These are phyloP conservation scores for Elymus sibiricus DNA, from an alignment of 176 grass and related monocot genomes.

Conservation along the genomic window DNA sequence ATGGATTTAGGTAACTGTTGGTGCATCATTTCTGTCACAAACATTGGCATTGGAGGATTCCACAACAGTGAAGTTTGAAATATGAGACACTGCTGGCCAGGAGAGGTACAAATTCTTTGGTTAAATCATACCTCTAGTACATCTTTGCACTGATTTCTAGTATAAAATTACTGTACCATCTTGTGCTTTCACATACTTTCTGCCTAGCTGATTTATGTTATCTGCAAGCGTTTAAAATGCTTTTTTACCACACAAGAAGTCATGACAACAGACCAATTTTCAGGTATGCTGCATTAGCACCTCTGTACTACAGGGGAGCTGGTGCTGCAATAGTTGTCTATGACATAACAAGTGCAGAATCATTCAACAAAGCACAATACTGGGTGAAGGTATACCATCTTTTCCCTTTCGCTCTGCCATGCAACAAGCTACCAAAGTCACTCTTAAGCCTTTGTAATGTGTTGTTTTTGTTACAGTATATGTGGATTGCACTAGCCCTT, in stretches of 20 bases:
- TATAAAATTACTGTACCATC: background rate
- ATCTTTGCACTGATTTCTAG: background rate
- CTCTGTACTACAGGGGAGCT: slow-evolving; percentile 85
- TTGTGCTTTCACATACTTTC: background rate
- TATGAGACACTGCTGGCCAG: slow-evolving; percentile 93
- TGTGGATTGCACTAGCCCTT: too few relatives aligned
- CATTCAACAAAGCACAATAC: slow-evolving; percentile 85
- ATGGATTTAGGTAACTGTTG: slow-evolving; percentile 66
- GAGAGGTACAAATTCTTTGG: slow-evolving; percentile 47
- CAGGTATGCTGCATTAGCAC: slow-evolving; percentile 87
- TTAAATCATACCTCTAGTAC: background rate
- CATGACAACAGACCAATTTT: slow-evolving; percentile 5
- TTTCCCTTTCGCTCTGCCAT: background rate
- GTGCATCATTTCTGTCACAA: slow-evolving; percentile 88
- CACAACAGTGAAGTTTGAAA: slow-evolving; percentile 81
- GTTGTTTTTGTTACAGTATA: too few relatives aligned
- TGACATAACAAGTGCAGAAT: slow-evolving; percentile 88
- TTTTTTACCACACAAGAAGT: slow-evolving; percentile 5
- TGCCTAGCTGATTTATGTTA: background rate
- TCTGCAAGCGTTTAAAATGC: background rate
- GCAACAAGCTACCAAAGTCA: background rate
- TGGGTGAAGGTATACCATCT: slow-evolving; percentile 68
- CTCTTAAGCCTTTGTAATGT: background rate
- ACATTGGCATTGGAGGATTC: slow-evolving; percentile 75
- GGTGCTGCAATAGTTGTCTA: slow-evolving; percentile 78